Conservation (phyloP, 1,284 basidiomycete genomes). For the Leccinum ponderosum region DNA sequence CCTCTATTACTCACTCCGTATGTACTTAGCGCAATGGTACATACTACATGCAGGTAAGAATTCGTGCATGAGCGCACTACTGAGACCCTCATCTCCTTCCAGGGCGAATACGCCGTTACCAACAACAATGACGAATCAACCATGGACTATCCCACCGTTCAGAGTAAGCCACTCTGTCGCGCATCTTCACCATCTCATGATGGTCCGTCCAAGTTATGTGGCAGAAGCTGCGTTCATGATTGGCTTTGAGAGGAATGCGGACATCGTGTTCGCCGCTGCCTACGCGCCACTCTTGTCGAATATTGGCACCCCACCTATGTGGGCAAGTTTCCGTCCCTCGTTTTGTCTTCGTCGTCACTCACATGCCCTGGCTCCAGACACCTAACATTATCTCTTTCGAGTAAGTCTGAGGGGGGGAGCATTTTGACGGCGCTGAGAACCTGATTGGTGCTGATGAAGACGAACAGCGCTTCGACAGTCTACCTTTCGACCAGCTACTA, state of each 20-base stretch:
- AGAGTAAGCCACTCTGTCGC: conserved; percentile 26
- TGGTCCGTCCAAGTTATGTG: conserved; percentile 34
- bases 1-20: background rate
- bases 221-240: conserved; percentile 75
- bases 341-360: background rate
- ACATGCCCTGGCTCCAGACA: conserved; percentile 32
- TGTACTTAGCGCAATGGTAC: conserved; percentile 47
- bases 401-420: conserved; percentile 36
- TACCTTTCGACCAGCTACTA: conserved; percentile 65
- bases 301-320: conserved; percentile 49
- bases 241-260: conserved; percentile 59
- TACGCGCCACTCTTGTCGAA: conserved; percentile 68
- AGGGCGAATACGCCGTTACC: conserved; percentile 66
- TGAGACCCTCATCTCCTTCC: background rate
- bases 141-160: conserved; percentile 59
- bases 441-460: conserved; percentile 5
- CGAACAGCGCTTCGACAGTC: conserved; percentile 43
- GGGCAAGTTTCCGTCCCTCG: conserved; percentile 42
- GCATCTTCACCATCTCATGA: background rate
- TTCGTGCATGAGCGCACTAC: background rate
- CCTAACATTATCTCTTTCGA: conserved; percentile 70
- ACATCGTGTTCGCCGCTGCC: conserved; percentile 62
- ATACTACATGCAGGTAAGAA: conserved; percentile 45
- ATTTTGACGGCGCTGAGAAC: background rate
- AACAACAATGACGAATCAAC: conserved; percentile 58